A percentile compares a stretch with the other conserved stretches of the same genome.
phyloP scores from a whole-genome alignment of 192 early-diverging fungal genomes.

The Entomortierella beljakovae region DNA sequence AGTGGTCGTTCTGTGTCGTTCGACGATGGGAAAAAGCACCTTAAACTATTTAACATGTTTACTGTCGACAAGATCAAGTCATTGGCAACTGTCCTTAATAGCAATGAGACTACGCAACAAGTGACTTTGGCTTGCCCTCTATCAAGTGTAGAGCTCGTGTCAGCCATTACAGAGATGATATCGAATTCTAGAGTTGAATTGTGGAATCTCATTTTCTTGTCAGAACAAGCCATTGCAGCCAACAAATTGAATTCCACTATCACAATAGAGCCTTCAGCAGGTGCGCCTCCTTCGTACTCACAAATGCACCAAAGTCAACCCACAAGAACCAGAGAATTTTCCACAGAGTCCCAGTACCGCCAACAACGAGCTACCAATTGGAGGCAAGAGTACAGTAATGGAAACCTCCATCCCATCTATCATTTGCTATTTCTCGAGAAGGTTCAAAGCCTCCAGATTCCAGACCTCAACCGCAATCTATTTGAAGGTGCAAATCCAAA shows the following conservation, averaged over 20 bases:
- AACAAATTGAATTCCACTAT: background rate
- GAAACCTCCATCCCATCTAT: background rate
- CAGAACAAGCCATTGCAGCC: background rate
- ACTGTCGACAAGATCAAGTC: background rate
- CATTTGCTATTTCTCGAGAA: slow-evolving; percentile 9
- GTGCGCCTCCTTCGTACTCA: slow-evolving; percentile 13
- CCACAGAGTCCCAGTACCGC: background rate
- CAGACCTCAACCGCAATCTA: slow-evolving; percentile 15
- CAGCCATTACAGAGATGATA: slow-evolving; percentile 16
- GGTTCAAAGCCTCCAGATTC: slow-evolving; percentile 15
- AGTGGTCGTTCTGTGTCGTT: slow-evolving; percentile 3
- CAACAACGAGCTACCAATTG: background rate
- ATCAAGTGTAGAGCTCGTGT: background rate
- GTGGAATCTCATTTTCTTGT: slow-evolving; percentile 10
- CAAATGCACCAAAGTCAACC: background rate
- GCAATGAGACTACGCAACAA: slow-evolving; percentile 13
- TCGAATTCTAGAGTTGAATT: background rate
- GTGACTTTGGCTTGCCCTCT: slow-evolving; percentile 10
- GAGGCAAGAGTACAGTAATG: background rate
- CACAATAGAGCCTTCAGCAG: background rate
- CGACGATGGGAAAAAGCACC: slow-evolving; percentile 25
- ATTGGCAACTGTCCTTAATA: background rate
- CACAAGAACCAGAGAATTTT: background rate
- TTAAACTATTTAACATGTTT: background rate
- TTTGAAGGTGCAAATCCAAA: slow-evolving; percentile 1